Percentiles rank a stretch among this genome's conserved stretches.
Conservation (phyloP, 495 filamentous ascomycete species). For the Parathielavia appendiculata region DNA sequence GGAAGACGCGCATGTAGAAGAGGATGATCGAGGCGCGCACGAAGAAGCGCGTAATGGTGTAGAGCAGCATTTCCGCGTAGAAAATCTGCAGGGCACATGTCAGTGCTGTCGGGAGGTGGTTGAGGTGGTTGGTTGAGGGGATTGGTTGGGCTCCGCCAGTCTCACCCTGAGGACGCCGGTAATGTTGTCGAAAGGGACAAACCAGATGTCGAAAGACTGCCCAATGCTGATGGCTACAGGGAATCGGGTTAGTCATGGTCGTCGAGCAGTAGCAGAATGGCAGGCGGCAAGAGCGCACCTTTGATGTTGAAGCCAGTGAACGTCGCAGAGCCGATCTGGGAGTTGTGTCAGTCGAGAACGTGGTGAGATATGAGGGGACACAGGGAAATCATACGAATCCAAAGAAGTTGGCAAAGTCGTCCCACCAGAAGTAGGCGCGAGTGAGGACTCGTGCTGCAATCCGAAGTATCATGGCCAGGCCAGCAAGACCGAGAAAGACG, state of each 20-base stretch:
- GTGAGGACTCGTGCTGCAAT: slow-evolving; percentile 28
- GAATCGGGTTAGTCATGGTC: background rate
- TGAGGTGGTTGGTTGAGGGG: too few relatives aligned
- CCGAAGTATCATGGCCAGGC: slow-evolving; percentile 24
- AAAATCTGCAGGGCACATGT: slow-evolving; percentile 15
- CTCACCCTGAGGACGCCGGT: slow-evolving; percentile 26
- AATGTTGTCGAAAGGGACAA: slow-evolving; percentile 43
- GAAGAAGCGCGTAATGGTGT: slow-evolving; percentile 36
- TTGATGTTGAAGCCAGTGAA: slow-evolving; percentile 19
- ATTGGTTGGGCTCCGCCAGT: too few relatives aligned
- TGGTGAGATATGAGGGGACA: background rate
- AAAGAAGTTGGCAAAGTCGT: slow-evolving; percentile 30
- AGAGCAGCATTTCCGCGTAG: slow-evolving; percentile 32
- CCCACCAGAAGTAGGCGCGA: slow-evolving; percentile 34
- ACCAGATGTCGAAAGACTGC: slow-evolving; percentile 46
- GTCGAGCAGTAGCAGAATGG: too few relatives aligned
- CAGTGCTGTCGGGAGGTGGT: background rate
- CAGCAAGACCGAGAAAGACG: slow-evolving; percentile 24
- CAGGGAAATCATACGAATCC: slow-evolving; percentile 27
- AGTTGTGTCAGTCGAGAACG: background rate
- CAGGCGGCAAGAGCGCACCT: background rate
- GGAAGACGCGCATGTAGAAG: slow-evolving; percentile 50
- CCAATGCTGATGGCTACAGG: slow-evolving; percentile 37
- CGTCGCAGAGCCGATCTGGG: slow-evolving; percentile 17
- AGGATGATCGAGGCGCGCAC: slow-evolving; percentile 47